A percentile compares a stretch with the other conserved stretches of the same genome.
Conservation (phyloP, 2,329 filamentous ascomycete genomes). For the Akanthomyces muscarius region DNA sequence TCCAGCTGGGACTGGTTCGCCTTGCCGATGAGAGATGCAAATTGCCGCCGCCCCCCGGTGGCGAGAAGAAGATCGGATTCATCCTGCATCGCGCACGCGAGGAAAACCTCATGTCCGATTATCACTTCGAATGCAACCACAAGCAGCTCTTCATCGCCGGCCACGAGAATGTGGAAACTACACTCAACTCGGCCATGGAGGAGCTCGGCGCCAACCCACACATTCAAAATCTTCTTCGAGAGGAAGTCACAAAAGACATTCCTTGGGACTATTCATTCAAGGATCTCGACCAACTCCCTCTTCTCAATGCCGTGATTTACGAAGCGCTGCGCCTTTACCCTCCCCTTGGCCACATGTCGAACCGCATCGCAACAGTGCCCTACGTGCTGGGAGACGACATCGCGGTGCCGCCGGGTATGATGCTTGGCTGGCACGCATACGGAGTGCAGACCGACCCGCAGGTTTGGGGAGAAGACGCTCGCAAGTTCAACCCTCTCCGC, state of each 20-base stretch:
- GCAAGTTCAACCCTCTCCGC: slow-evolving; percentile 2
- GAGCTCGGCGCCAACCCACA: neutral
- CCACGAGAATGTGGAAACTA: slow-evolving; percentile 11
- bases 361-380: neutral
- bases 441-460: slow-evolving; percentile 9
- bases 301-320: slow-evolving; percentile 8
- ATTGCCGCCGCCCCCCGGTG: neutral
- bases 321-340: slow-evolving; percentile 13
- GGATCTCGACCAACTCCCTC: neutral
- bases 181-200: slow-evolving; percentile 1
- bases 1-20: neutral
- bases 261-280: neutral
- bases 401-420: neutral
- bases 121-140: slow-evolving; percentile 7
- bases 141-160: slow-evolving; percentile 13
- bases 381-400: slow-evolving; percentile 3
- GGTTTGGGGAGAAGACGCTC: neutral
- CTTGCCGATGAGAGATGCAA: neutral
- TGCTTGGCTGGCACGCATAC: slow-evolving; percentile 10
- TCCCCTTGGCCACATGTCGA: slow-evolving; percentile 3
- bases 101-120: slow-evolving; percentile 1
- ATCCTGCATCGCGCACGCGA: slow-evolving; percentile 3
- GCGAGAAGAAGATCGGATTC: neutral
- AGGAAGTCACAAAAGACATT: neutral
- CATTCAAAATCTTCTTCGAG: neutral